Evolutionary conservation across 192 early-diverging fungal species (phyloP).

Genomic region (Entomortierella chlamydospora): DNA sequence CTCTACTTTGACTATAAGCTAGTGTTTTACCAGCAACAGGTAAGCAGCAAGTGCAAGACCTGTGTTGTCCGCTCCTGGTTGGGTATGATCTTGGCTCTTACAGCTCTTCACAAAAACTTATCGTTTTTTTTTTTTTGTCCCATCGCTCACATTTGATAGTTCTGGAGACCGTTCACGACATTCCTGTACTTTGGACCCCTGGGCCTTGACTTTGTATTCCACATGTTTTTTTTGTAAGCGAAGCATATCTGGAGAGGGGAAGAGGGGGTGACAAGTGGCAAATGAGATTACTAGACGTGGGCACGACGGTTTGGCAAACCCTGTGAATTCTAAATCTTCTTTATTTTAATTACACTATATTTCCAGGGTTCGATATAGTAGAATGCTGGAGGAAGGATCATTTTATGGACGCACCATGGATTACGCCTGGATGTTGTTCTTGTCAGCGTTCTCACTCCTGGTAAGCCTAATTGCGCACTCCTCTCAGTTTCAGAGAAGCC

Average conservation of each 20-base stretch:
- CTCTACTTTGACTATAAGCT: conserved; percentile 84
- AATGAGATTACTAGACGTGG: conserved; percentile 1
- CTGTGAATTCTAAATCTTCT: too few species aligned
- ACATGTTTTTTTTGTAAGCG: conserved; percentile 88
- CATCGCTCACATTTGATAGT: conserved; percentile 60
- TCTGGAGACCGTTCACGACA: conserved; percentile 92
- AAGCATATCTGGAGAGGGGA: neutral
- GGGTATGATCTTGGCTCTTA: too few species aligned
- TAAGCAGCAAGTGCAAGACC: conserved; percentile 49
- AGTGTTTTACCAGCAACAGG: conserved; percentile 76
- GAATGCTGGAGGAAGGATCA: conserved; percentile 94
- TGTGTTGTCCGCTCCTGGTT: too few species aligned
- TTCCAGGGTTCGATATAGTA: conserved; percentile 71
- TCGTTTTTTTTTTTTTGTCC: too few species aligned
- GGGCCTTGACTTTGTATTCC: conserved; percentile 92
- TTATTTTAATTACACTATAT: neutral
- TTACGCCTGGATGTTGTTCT: conserved; percentile 90
- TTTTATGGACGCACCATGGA: conserved; percentile 92
- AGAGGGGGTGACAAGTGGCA: too few species aligned
- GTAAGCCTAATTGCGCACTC: conserved; percentile 44
- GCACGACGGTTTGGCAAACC: neutral
- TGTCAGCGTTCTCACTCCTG: conserved; percentile 69
- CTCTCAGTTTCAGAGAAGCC: neutral
- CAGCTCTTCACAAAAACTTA: too few species aligned
- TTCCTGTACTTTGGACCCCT: conserved; percentile 95